phyloP scores from a whole-genome alignment of 352 stramenopile species.

The Globisporangium takayamanum region DNA sequence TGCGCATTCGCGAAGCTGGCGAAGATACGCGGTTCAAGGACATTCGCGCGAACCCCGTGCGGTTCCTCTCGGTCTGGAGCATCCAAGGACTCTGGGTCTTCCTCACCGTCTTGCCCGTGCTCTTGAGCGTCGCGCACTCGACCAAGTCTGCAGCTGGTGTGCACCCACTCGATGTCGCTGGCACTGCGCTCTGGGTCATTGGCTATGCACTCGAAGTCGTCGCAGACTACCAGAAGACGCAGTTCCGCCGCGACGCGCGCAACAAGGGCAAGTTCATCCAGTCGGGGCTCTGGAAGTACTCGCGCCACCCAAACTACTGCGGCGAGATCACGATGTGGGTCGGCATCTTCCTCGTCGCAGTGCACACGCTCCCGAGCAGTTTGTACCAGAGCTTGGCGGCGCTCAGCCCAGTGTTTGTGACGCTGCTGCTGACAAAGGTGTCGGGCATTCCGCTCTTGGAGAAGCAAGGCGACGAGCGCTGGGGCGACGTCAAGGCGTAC shows the following conservation, averaged over 20 bases:
- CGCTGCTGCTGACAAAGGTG: slow-evolving; percentile 57
- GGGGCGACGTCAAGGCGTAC: slow-evolving; percentile 55
- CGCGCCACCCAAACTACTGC: slow-evolving; percentile 91
- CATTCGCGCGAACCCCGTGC: slow-evolving; percentile 53
- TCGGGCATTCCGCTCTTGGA: slow-evolving; percentile 78
- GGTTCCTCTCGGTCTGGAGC: slow-evolving; percentile 75
- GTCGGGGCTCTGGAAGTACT: slow-evolving; percentile 81
- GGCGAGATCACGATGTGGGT: slow-evolving; percentile 90
- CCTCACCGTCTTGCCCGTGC: slow-evolving; percentile 60
- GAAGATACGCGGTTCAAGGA: slow-evolving; percentile 71
- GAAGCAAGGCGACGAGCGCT: slow-evolving; percentile 63
- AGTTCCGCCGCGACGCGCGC: slow-evolving; percentile 32
- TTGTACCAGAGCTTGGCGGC: slow-evolving; percentile 32
- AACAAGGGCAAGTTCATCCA: slow-evolving; percentile 64
- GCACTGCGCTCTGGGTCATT: slow-evolving; percentile 30
- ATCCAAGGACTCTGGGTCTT: slow-evolving; percentile 83
- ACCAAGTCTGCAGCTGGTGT: slow-evolving; percentile 14
- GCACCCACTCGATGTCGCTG: slow-evolving; percentile 34
- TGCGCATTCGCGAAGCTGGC: slow-evolving; percentile 56
- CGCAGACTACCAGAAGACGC: slow-evolving; percentile 52
- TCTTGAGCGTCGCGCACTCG: slow-evolving; percentile 42
- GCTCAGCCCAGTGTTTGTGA: slow-evolving; percentile 63
- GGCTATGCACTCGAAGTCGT: slow-evolving; percentile 51
- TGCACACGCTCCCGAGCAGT: slow-evolving; percentile 33
- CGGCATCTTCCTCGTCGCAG: slow-evolving; percentile 45